phyloP scores from a whole-genome alignment of 257 asterid genomes.

The Thymus quinquecostatus region DNA sequence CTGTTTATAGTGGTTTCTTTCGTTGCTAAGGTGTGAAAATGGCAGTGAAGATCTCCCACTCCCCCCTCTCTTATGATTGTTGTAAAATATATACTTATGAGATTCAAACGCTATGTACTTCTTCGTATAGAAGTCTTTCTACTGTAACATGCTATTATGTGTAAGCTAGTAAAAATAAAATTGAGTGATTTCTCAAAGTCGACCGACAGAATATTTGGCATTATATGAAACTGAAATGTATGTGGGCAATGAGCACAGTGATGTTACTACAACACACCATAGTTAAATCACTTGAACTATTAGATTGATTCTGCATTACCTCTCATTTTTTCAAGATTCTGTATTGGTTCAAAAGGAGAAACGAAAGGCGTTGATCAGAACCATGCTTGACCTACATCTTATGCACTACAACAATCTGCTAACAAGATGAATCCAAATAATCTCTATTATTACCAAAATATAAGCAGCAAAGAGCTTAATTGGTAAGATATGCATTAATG shows the following conservation, averaged over 20 bases:
- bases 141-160: background rate
- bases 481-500: background rate
- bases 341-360: too few relatives aligned
- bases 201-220: background rate
- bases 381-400: too few relatives aligned
- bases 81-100: background rate
- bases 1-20: conserved; percentile 34
- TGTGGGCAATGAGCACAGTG: too few relatives aligned
- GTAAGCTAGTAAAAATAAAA: background rate
- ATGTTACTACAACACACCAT: too few relatives aligned
- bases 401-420: too few relatives aligned
- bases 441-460: too few relatives aligned
- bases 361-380: too few relatives aligned
- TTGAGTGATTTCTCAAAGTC: background rate
- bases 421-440: background rate
- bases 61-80: background rate
- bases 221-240: too few relatives aligned
- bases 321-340: too few relatives aligned
- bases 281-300: too few relatives aligned
- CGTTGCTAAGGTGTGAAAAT: conserved; percentile 25
- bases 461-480: background rate
- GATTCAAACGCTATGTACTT: background rate
- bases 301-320: too few relatives aligned
- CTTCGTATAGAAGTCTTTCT: background rate
- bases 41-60: background rate